Percentiles rank a stretch among this genome's conserved stretches.
phyloP scores from a whole-genome alignment of 257 asterid species.

The Solanum neorickii region DNA sequence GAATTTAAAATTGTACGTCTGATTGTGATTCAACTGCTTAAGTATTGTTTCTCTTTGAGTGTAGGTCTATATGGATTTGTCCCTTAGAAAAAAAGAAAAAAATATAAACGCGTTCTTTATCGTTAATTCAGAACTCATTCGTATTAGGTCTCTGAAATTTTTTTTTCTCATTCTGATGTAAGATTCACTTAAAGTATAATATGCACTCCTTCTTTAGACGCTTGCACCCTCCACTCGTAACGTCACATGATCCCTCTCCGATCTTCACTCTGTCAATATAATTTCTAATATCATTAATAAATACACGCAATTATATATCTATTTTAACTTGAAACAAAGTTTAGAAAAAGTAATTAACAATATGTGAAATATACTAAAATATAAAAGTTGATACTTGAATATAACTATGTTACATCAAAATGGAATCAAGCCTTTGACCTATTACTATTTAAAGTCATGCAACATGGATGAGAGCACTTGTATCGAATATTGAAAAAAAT shows the following conservation, averaged over 20 bases:
- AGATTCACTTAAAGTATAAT: background rate
- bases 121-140: background rate
- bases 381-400: background rate
- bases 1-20: background rate
- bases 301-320: background rate
- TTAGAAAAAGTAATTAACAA: no score
- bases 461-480: background rate
- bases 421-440: background rate
- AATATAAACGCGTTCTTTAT: no score
- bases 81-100: no score
- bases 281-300: background rate
- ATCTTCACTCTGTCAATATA: background rate
- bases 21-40: background rate
- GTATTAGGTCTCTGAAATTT: no score
- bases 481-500: background rate
- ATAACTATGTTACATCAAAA: background rate
- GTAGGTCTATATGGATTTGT: no score
- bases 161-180: background rate
- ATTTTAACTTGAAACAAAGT: no score
- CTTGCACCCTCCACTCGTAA: background rate
- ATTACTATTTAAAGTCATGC: background rate
- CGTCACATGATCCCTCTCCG: background rate
- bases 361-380: background rate
- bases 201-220: background rate
- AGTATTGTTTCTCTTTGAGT: no score